A percentile compares a stretch with the other conserved stretches of the same genome.
Conservation (phyloP, 1,139 yeast species). For the Debaryomyces coudertii region DNA sequence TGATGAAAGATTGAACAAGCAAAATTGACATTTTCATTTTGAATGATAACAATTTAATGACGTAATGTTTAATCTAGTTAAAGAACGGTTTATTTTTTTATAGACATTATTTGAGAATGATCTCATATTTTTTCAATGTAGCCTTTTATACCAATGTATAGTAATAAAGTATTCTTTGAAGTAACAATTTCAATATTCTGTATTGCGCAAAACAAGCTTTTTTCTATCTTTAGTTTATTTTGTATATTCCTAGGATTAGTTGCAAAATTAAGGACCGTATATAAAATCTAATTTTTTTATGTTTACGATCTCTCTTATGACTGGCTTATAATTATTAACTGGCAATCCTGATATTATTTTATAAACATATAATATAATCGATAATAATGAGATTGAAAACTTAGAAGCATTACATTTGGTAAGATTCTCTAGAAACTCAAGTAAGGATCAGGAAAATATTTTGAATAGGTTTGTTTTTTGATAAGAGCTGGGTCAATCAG, state of each 20-base stretch:
- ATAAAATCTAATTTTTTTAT: constrained; percentile 52
- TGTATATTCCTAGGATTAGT: not conserved
- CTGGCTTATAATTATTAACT: constrained; percentile 46
- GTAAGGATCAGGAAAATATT: no score
- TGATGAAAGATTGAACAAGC: constrained; percentile 39
- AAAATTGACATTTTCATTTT: constrained; percentile 6
- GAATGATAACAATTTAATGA: constrained; percentile 7
- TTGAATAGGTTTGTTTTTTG: no score
- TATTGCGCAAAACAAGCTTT: not conserved
- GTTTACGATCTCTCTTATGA: constrained; percentile 51
- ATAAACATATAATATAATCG: no score
- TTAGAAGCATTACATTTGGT: no score
- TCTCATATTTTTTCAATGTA: not conserved
- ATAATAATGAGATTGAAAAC: no score
- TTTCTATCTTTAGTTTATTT: not conserved
- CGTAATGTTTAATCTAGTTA: constrained; percentile 1
- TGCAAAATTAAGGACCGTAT: constrained; percentile 20
- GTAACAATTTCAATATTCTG: no score
- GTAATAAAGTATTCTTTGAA: not conserved
- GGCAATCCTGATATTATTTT: constrained; percentile 44
- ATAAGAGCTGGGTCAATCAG: no score
- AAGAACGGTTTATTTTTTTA: constrained; percentile 1
- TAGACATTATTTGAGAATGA: not conserved
- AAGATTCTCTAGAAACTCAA: no score
- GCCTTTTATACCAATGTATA: not conserved